Percentiles rank a stretch among this genome's conserved stretches.
These are phyloP conservation scores for Hypoxylon intermedium DNA, from an alignment of 495 filamentous ascomycete genomes.

Conservation along the genomic window DNA sequence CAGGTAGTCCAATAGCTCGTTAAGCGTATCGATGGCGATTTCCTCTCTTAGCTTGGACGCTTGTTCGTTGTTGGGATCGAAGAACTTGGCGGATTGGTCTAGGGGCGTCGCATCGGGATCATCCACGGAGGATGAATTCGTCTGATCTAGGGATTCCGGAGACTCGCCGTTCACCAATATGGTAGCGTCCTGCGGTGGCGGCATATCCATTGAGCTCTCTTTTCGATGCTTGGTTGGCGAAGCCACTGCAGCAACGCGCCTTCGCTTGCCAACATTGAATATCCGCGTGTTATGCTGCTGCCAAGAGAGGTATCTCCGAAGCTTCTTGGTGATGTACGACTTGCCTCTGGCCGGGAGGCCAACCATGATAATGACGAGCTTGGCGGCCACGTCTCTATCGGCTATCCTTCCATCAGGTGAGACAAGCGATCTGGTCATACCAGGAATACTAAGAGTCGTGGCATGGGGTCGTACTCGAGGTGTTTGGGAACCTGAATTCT, in stretches of 20 bases:
- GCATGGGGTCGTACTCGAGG: constrained; percentile 73
- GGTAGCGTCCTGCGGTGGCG: constrained; percentile 54
- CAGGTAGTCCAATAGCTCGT: constrained; percentile 89
- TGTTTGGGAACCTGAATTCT: constrained; percentile 67
- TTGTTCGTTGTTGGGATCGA: constrained; percentile 85
- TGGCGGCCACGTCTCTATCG: constrained; percentile 88
- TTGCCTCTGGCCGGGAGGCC: constrained; percentile 94
- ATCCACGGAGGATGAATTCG: constrained; percentile 9
- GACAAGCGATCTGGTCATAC: constrained; percentile 87
- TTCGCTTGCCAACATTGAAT: constrained; percentile 94
- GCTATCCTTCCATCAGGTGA: constrained; percentile 95
- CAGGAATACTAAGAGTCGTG: constrained; percentile 85
- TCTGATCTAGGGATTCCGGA: constrained; percentile 43
- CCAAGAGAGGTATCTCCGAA: constrained; percentile 94
- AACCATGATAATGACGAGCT: constrained; percentile 98
- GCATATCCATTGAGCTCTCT: constrained; percentile 43
- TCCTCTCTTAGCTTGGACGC: constrained; percentile 87
- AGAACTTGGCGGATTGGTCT: constrained; percentile 92
- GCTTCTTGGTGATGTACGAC: constrained; percentile 98
- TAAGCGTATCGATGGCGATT: constrained; percentile 87
- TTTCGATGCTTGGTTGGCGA: constrained; percentile 39
- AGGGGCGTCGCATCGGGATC: constrained; percentile 56
- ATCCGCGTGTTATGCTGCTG: constrained; percentile 93
- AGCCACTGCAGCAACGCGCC: constrained; percentile 72
- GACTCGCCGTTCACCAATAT: constrained; percentile 57